Conservation (phyloP, 2,329 filamentous ascomycete species). For the Aspergillus pseudoglaucus region DNA sequence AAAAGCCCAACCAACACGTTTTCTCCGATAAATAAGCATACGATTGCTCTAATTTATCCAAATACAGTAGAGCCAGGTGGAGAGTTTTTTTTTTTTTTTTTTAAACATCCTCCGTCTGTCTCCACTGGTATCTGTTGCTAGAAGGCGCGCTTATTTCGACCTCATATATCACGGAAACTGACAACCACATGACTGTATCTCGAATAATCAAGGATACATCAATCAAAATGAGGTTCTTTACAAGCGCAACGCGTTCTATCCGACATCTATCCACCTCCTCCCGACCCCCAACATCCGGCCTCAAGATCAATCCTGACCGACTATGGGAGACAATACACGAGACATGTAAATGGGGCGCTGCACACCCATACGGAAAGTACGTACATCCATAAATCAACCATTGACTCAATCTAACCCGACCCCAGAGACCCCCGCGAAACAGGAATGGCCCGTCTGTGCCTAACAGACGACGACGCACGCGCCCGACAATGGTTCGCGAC, state of each 20-base stretch:
- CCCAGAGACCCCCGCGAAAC: slow-evolving; percentile 18
- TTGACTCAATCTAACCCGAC: background rate
- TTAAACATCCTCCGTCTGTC: too few species aligned
- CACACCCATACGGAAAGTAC: slow-evolving; percentile 24
- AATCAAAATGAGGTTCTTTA: slow-evolving; percentile 8
- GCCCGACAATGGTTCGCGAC: slow-evolving; percentile 64
- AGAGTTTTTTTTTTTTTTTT: too few species aligned
- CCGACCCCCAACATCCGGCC: slow-evolving; percentile 13
- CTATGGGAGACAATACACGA: slow-evolving; percentile 26
- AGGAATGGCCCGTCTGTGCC: slow-evolving; percentile 64
- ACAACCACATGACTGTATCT: too few species aligned
- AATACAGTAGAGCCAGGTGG: too few species aligned
- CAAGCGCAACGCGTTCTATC: slow-evolving; percentile 1
- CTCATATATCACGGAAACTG: too few species aligned
- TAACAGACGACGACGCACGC: slow-evolving; percentile 61
- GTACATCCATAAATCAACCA: slow-evolving; percentile 1
- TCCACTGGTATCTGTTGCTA: too few species aligned
- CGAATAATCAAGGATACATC: too few species aligned
- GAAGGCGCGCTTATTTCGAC: too few species aligned
- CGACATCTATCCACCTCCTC: slow-evolving; percentile 8
- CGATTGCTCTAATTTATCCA: too few species aligned
- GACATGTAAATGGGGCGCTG: slow-evolving; percentile 27
- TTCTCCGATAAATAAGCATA: too few species aligned
- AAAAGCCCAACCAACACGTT: too few species aligned
- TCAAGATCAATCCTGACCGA: slow-evolving; percentile 21